phyloP scores from a whole-genome alignment of 164 flowering plant genomes.

The Santalum album region DNA sequence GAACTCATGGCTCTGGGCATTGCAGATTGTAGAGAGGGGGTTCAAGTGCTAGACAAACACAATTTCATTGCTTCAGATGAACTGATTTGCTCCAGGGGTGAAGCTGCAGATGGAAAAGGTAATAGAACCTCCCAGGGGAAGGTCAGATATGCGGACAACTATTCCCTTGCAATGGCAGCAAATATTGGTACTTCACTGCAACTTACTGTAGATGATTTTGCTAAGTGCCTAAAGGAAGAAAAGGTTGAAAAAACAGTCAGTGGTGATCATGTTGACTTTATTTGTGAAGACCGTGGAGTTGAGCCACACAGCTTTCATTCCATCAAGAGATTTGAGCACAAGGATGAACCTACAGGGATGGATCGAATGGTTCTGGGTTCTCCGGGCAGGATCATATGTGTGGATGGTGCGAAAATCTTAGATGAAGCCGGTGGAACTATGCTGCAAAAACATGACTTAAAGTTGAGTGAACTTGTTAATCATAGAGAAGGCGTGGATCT shows the following conservation, averaged over 20 bases:
- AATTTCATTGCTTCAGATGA: background rate
- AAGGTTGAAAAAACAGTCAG: background rate
- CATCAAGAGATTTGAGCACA: background rate
- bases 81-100: background rate
- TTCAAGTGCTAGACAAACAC: background rate
- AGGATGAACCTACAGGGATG: background rate
- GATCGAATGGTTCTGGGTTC: background rate
- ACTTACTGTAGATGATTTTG: background rate
- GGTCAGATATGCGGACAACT: background rate
- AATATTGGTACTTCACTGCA: background rate
- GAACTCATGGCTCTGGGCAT: constrained; percentile 3
- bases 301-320: background rate
- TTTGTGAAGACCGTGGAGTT: background rate
- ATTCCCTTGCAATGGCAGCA: background rate
- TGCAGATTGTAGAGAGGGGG: background rate
- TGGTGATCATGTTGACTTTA: background rate
- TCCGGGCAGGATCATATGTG: background rate
- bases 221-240: background rate
- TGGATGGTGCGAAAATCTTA: background rate
- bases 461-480: background rate
- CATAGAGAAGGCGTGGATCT: background rate
- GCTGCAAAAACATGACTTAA: background rate
- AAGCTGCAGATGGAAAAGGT: background rate
- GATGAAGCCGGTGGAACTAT: background rate
- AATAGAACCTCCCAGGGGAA: background rate